Base-by-base conservation (phyloP, 306 rosid genomes). In the Quercus rubra region DNA sequence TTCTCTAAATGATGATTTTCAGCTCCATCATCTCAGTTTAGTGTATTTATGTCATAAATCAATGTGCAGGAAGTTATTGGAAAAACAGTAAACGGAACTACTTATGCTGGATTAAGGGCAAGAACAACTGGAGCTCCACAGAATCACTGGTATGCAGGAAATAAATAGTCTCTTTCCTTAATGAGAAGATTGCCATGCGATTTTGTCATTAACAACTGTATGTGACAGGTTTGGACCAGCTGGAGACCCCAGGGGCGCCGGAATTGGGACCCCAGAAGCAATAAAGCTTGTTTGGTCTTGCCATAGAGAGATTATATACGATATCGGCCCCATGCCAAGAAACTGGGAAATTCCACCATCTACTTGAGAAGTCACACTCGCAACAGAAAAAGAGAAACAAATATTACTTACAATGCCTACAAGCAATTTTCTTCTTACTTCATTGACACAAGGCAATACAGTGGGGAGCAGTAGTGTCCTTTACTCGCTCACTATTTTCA, bases 201-300 rank as follows among this genome's bases (percentile, higher is more conserved):
- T 81, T 78, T 35, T 38, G 55, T 62, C 46, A 14, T 74, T 76
- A 87, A 75, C 35, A n/a, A 88, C 69, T 70, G 62, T 80, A 13
- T 56, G 49, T 68, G 81, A 73, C 86, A 95, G 99, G 99, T 93
- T 95, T 85, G 98, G 99, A 77, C 99, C 98, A 2, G 90, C 97
- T 6, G 99, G 99, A n/a, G 99, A 95, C 66, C 92, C 98, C 0
- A 87, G 97, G 75, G 99, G 98, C 18, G 99, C 99, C 6, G 98
- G 99, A 77, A 95, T 95, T n/a, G 99, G 98, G 71, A 91, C 99
- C 68, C 98, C 99, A 0, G 99, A 93, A 80, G 98, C 99, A 14
- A 95, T 95, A 86, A 95, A 91, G 89, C 98, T 93, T 10, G 98
- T 95, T 17, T 95, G 99, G 98, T 95, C 99, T 62, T 90, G 97